Conservation (phyloP, 768 basidiomycete species). For the Paxillus involutus region DNA sequence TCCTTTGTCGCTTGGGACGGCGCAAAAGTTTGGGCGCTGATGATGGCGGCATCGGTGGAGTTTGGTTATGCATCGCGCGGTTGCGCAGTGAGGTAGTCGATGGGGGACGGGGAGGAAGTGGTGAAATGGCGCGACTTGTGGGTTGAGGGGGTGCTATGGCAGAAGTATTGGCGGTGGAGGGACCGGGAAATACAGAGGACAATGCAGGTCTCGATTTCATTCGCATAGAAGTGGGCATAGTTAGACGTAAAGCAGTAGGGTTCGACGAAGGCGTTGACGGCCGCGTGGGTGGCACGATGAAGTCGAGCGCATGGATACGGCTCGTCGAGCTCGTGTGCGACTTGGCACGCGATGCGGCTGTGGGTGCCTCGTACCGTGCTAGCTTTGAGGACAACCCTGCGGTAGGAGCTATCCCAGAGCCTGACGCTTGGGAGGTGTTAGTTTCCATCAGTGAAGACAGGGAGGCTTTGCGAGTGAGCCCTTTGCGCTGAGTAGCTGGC, state of each 20-base stretch:
- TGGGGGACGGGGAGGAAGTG: conserved; percentile 58
- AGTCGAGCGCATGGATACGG: conserved; percentile 58
- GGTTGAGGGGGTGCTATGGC: conserved; percentile 30
- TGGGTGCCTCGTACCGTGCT: conserved; percentile 73
- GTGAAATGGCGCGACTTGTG: conserved; percentile 53
- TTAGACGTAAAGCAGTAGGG: conserved; percentile 74
- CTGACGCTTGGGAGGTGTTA: conserved; percentile 53
- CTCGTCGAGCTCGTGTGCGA: conserved; percentile 64
- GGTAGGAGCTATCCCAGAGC: conserved; percentile 43
- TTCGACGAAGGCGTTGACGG: conserved; percentile 81
- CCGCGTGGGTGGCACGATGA: conserved; percentile 70
- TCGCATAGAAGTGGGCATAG: conserved; percentile 83
- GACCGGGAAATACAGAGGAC: conserved; percentile 67
- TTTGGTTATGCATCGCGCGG: conserved; percentile 26
- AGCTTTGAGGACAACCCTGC: conserved; percentile 37
- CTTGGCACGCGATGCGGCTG: conserved; percentile 80
- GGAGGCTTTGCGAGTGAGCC: conserved; percentile 73
- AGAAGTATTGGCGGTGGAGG: conserved; percentile 32
- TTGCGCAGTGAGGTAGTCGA: conserved; percentile 51
- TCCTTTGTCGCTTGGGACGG: conserved; percentile 72
- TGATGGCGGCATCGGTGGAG: conserved; percentile 39
- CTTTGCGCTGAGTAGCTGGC: conserved; percentile 56
- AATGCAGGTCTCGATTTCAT: conserved; percentile 74
- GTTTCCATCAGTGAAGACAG: conserved; percentile 72
- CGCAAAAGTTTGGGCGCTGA: conserved; percentile 66